Evolutionary conservation across 2,329 filamentous ascomycete species (phyloP), one percentile per base, ranked within the genome.

Genomic region (Blastomyces gilchristii): DNA sequence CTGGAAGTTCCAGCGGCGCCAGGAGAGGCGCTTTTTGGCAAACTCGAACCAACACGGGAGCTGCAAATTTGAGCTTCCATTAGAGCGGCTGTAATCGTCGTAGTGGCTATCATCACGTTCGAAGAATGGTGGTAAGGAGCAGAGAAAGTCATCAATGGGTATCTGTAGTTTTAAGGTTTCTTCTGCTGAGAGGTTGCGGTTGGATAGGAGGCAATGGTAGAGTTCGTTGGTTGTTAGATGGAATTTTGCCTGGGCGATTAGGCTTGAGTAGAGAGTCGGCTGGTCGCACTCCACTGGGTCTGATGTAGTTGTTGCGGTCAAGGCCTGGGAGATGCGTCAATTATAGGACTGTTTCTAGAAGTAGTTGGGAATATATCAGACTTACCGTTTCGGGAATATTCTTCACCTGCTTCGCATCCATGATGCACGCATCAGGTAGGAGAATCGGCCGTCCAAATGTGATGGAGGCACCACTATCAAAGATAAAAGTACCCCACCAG

Each of bases 401-500:
- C 28, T 78, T 67, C 31, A 78, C 77, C 37, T 78, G 70, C 45
- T 75, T 75, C 18, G 75, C 75, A 61, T 80, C 78, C 56, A 58
- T 58, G 67, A 80, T 74, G 53, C 74, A 75, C 16, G 77, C 74
- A 49, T 76, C 74, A 3, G 79, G 79, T 61, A 78, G 74, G 25
- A 78, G 73, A 60, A 81, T 73, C 0, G 80, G 80, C 43, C 80
- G 75, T 28, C 78, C 78, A 65, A 81, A 81, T 0, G 80, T 82
- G 60, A 81, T 78, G 31, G 77, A 77, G 16, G 79, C 80, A n/a
- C 80, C 80, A 22, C 76, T 77, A 61, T 79, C 77, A 65, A 82
- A 80, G 12, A 79, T 76, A 63, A 76, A 80, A 1, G 77, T 73
- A 31, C 74, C 73, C 74, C 75, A 77, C 71, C 77, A 78, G 37